Conservation (phyloP, 148 eudicot species). For the Silene latifolia region DNA sequence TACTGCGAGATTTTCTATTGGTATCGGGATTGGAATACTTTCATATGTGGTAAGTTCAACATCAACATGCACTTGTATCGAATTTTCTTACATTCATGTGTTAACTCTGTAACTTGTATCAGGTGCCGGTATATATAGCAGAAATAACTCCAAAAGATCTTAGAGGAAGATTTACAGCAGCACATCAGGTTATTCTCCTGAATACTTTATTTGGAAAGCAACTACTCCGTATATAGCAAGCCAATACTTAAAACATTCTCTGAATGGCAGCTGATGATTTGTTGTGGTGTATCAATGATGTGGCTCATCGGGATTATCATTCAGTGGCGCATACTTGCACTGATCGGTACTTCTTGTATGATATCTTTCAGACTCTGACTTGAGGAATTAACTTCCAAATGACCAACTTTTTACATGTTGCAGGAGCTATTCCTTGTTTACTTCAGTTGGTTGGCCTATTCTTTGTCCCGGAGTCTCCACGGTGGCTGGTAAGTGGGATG, state of each 20-base stretch:
- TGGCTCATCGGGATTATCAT: slow-evolving; percentile 52
- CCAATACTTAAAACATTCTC: slow-evolving; percentile 4
- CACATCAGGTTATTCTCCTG: slow-evolving; percentile 54
- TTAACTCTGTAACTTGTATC: slow-evolving; percentile 6
- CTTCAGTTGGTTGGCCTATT: slow-evolving; percentile 53
- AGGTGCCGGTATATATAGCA: slow-evolving; percentile 88
- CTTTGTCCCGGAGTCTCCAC: slow-evolving; percentile 78
- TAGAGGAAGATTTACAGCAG: slow-evolving; percentile 67
- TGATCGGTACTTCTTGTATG: slow-evolving; percentile 36
- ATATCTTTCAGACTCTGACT: background rate
- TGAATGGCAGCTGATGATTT: slow-evolving; percentile 59
- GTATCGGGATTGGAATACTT: slow-evolving; percentile 68
- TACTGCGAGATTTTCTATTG: slow-evolving; percentile 53
- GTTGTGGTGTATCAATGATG: slow-evolving; percentile 58
- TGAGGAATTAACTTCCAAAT: background rate
- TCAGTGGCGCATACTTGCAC: slow-evolving; percentile 57
- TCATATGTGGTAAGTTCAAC: slow-evolving; percentile 58
- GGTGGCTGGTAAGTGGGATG: slow-evolving; percentile 62
- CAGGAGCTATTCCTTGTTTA: slow-evolving; percentile 61
- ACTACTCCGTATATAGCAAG: background rate
- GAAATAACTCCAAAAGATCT: slow-evolving; percentile 87
- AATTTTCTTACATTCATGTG: background rate
- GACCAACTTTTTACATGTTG: slow-evolving; percentile 15
- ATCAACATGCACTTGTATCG: background rate
- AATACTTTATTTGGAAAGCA: background rate